Evolutionary conservation across 192 early-diverging fungal genomes (phyloP).

Genomic region (Coemansia sp.): DNA sequence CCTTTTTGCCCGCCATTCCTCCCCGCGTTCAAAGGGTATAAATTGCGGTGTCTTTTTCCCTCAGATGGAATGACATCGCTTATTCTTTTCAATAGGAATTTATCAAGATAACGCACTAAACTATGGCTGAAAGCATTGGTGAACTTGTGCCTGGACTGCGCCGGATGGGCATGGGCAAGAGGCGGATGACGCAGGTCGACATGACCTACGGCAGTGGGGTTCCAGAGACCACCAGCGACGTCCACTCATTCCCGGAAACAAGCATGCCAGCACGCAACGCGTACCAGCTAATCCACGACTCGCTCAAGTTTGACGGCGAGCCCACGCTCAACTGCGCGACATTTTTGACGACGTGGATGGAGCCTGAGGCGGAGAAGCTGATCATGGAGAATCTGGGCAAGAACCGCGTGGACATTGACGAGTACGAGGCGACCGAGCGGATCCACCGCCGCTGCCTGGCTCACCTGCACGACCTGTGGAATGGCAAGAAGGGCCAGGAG

Average conservation of each 20-base stretch:
- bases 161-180: conserved; percentile 24
- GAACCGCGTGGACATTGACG: conserved; percentile 72
- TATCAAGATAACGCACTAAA: neutral
- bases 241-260: conserved; percentile 24
- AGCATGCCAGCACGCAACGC: conserved; percentile 56
- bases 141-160: conserved; percentile 42
- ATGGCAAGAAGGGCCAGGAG: conserved; percentile 46
- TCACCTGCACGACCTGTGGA: conserved; percentile 70
- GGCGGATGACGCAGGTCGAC: conserved; percentile 20
- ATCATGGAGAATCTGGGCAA: conserved; percentile 74
- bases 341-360: conserved; percentile 81
- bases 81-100: neutral
- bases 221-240: conserved; percentile 26
- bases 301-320: conserved; percentile 73
- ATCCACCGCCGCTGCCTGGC: conserved; percentile 67
- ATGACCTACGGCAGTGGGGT: conserved; percentile 41
- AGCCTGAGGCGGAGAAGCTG: conserved; percentile 75
- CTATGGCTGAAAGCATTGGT: conserved; percentile 32
- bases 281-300: conserved; percentile 74
- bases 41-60: too few species aligned
- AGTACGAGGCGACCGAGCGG: conserved; percentile 65
- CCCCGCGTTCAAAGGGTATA: too few species aligned
- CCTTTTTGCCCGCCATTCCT: too few species aligned
- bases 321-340: conserved; percentile 74
- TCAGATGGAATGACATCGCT: too few species aligned